These are phyloP conservation scores for Gonapodya sp. DNA, from an alignment of 192 early-diverging fungal genomes.

Conservation along the genomic window DNA sequence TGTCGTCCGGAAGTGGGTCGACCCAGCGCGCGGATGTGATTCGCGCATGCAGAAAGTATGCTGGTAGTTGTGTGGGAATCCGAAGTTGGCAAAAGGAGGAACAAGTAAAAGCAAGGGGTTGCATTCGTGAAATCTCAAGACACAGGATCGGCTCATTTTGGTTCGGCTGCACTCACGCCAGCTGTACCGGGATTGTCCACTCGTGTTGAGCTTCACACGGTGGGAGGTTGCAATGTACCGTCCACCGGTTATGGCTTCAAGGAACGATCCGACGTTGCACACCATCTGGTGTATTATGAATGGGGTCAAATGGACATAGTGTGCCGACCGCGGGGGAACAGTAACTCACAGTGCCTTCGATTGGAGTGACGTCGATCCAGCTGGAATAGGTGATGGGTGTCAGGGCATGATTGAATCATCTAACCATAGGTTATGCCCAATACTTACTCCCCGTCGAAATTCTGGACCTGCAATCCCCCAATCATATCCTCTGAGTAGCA, in stretches of 20 bases:
- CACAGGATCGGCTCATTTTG: background rate
- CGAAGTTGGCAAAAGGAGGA: background rate
- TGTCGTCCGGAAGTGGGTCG: background rate
- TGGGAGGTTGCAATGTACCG: slow-evolving; percentile 7
- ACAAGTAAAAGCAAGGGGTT: background rate
- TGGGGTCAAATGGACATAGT: background rate
- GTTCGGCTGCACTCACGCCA: background rate
- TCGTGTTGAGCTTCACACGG: slow-evolving; percentile 8
- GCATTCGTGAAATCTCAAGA: background rate
- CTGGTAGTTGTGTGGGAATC: too few relatives aligned
- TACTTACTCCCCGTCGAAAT: background rate
- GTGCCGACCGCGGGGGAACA: background rate
- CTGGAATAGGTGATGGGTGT: background rate
- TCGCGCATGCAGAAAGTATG: background rate
- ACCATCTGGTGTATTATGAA: background rate
- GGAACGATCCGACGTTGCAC: slow-evolving; percentile 1
- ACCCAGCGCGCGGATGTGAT: background rate
- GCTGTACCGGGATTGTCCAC: background rate
- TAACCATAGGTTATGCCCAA: background rate
- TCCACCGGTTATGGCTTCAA: slow-evolving; percentile 3
- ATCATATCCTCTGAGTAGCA: slow-evolving; percentile 5
- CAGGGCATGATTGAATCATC: background rate
- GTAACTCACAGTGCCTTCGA: background rate
- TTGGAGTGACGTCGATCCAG: slow-evolving; percentile 3
- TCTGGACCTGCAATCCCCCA: slow-evolving; percentile 9